Evolutionary conservation across 2,329 filamentous ascomycete genomes (phyloP).

Genomic region (Aspergillus pseudoterreus): DNA sequence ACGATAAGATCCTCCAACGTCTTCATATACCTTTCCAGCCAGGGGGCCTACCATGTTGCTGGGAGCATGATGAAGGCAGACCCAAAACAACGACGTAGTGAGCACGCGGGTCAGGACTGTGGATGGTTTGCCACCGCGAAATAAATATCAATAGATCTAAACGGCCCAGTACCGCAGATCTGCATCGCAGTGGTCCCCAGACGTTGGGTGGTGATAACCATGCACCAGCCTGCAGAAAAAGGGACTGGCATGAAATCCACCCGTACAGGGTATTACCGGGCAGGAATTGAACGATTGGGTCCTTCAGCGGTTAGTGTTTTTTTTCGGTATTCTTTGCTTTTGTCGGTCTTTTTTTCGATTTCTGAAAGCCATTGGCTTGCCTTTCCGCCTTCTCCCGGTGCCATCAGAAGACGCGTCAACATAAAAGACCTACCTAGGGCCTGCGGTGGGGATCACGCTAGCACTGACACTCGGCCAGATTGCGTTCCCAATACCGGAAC

Average conservation of each 20-base stretch:
- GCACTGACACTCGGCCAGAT: background rate
- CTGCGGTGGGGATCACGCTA: background rate
- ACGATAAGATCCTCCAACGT: background rate
- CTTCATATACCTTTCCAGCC: background rate
- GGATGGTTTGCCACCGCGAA: constrained; percentile 12
- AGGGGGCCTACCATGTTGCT: background rate
- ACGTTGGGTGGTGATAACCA: constrained; percentile 6
- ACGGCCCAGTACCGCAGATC: constrained; percentile 5
- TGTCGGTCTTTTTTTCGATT: constrained; percentile 1
- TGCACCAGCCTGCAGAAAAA: constrained; percentile 12
- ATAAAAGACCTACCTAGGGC: background rate
- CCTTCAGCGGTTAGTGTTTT: background rate
- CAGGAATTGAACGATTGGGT: background rate
- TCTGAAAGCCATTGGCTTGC: background rate
- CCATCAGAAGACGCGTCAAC: constrained; percentile 6
- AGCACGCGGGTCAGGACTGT: background rate
- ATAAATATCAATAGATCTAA: constrained; percentile 9
- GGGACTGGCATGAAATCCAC: background rate
- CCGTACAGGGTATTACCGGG: background rate
- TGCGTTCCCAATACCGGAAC: constrained; percentile 1
- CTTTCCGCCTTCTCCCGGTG: background rate
- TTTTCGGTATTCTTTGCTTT: background rate
- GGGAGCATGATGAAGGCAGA: background rate
- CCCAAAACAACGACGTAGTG: background rate
- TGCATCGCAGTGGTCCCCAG: constrained; percentile 1